A percentile compares a stretch with the other conserved stretches of the same genome.
These are phyloP conservation scores for Rhododendron henanense DNA, from an alignment of 148 eudicot species.

Conservation along the genomic window DNA sequence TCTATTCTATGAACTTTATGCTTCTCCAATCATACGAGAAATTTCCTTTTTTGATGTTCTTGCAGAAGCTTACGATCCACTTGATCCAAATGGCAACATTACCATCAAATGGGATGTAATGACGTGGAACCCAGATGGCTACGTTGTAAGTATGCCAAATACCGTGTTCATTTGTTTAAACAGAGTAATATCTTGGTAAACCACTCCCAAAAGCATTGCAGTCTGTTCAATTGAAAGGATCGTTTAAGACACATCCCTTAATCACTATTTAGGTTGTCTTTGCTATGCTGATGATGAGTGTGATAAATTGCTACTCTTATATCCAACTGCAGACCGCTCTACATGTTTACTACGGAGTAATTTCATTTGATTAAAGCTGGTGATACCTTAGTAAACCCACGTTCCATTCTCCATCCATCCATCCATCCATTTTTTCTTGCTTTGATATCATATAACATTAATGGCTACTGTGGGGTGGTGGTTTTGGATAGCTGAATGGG, in stretches of 20 bases:
- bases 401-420: neutral
- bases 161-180: neutral
- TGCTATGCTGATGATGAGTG: neutral
- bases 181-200: neutral
- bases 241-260: neutral
- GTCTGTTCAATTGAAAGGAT: neutral
- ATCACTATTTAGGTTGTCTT: neutral
- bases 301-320: neutral
- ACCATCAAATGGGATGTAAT: conserved; percentile 71
- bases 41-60: neutral
- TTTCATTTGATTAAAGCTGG: neutral
- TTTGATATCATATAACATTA: neutral
- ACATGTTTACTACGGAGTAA: no score
- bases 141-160: conserved; percentile 43
- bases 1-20: neutral
- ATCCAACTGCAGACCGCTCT: neutral
- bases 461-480: neutral
- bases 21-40: neutral
- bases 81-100: conserved; percentile 68
- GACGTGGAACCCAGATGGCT: conserved; percentile 66
- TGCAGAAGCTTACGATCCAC: conserved; percentile 64
- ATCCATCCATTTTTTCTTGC: neutral
- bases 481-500: neutral
- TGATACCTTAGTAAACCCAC: neutral
- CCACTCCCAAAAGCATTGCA: neutral